Conservation (phyloP, 2,329 filamentous ascomycete genomes). For the Penicillium polonicum region DNA sequence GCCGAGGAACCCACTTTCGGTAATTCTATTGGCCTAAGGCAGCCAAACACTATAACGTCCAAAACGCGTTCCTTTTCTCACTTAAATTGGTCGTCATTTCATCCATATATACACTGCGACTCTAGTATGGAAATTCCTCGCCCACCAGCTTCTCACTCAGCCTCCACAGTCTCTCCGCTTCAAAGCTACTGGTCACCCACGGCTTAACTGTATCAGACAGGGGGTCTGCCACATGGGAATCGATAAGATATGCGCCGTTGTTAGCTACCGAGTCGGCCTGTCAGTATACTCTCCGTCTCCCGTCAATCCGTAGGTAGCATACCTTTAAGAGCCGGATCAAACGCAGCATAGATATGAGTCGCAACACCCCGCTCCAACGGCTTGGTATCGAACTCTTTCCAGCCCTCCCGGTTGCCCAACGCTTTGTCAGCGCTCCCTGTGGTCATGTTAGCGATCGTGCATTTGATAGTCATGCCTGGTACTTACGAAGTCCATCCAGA, state of each 20-base stretch:
- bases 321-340: conserved; percentile 28
- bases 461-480: neutral
- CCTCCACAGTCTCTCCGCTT: conserved; percentile 48
- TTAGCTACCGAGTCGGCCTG: conserved; percentile 18
- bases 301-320: neutral
- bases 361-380: conserved; percentile 30
- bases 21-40: neutral
- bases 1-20: conserved; percentile 18
- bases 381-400: conserved; percentile 22
- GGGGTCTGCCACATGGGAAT: conserved; percentile 43
- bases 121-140: conserved; percentile 34
- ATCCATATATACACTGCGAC: neutral
- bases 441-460: neutral
- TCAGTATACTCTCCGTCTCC: neutral
- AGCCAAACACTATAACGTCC: neutral
- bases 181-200: conserved; percentile 25
- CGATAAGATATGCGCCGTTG: conserved; percentile 42
- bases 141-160: conserved; percentile 48
- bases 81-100: too few species aligned
- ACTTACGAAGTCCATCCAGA: conserved; percentile 14
- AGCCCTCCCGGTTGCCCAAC: conserved; percentile 22
- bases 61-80: too few species aligned
- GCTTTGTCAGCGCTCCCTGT: conserved; percentile 5
- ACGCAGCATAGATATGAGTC: conserved; percentile 36
- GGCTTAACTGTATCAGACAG: conserved; percentile 33